phyloP scores from a whole-genome alignment of 192 early-diverging fungal species.

The Spinellus fusiger region DNA sequence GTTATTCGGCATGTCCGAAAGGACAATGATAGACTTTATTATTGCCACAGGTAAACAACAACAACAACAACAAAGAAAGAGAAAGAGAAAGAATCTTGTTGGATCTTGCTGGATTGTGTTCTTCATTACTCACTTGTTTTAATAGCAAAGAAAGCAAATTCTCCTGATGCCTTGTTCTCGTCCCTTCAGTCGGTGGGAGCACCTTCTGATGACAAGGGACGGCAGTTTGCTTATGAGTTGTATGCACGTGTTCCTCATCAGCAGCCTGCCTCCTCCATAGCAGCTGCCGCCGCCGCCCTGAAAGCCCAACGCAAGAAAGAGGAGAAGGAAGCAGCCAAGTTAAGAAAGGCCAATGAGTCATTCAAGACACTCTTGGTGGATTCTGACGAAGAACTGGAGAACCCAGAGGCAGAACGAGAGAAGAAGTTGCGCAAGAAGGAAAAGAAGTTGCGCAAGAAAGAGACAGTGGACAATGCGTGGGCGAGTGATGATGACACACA shows the following conservation, averaged over 20 bases:
- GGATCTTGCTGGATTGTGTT: neutral
- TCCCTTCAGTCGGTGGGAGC: slow-evolving; percentile 57
- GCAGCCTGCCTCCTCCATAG: slow-evolving; percentile 22
- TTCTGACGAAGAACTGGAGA: slow-evolving; percentile 38
- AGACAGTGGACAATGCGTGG: slow-evolving; percentile 21
- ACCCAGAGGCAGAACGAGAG: slow-evolving; percentile 40
- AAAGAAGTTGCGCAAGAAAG: slow-evolving; percentile 45
- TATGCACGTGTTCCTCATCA: slow-evolving; percentile 53
- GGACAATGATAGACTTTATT: slow-evolving; percentile 62
- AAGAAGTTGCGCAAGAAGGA: slow-evolving; percentile 40
- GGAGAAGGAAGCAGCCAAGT: slow-evolving; percentile 53
- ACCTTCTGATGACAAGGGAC: slow-evolving; percentile 44
- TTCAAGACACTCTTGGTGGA: slow-evolving; percentile 27
- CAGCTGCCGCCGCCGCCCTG: slow-evolving; percentile 25
- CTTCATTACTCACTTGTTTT: neutral
- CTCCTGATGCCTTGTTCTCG: slow-evolving; percentile 40
- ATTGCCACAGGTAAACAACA: slow-evolving; percentile 45
- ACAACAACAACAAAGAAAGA: neutral
- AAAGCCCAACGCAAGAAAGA: slow-evolving; percentile 48
- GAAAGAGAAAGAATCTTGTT: neutral
- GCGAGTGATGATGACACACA: slow-evolving; percentile 30
- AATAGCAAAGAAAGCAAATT: slow-evolving; percentile 54
- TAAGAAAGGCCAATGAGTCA: slow-evolving; percentile 30
- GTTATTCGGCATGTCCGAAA: slow-evolving; percentile 63
- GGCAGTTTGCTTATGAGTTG: slow-evolving; percentile 62